Base-by-base conservation (phyloP, 2,329 filamentous ascomycete species). In the Ceratocystis huliohia region DNA sequence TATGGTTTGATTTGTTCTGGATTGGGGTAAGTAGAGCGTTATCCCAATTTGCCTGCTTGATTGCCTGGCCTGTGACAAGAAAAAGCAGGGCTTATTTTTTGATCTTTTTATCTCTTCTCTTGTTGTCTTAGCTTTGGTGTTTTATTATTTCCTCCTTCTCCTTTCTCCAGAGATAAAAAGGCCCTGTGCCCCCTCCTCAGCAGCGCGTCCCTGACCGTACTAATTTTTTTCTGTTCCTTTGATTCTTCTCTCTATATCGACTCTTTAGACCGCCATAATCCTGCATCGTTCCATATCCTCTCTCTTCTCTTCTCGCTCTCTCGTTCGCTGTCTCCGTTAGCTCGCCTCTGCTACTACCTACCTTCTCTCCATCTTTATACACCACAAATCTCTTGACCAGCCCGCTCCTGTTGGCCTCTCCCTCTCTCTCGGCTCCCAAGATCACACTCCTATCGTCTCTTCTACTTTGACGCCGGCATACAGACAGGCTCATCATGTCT, bases 401-500 rank as follows among this genome's bases (percentile, higher is more conserved):
- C 46, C 6, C 10, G 20, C 46, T 10, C 46, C 46, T 20, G 2
- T 22, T 20, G 7, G 4, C 10, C 3, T 30, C 63, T 59, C 48
- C 10, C n/a, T n/a, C 17, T 28, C 22, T 28, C 37, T 41, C 37
- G 1, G 37, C 10, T 41, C 3, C 10, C 37, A 41, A 41, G 37
- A 41, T 3, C 10, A 41, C 37, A 41, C 37, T 41, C 10, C 1
- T 13, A 41, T 41, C 13, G 37, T 41, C 45, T 50, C 20, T 41
- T 64, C 20, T 22, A 13, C 20, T 6, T 50, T 64, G 5, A 30
- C 46, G 5, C 15, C 25, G 10, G 17, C 10, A 57, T 13, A 44
- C 41, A 45, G 13, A 57, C 46, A 45, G 46, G n/a, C 46, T 61
- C 41, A 46, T 28, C 53, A 57, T 57, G 53, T 57, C 53, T 57